Percentiles rank a stretch among this genome's conserved stretches.
phyloP scores from a whole-genome alignment of 306 rosid species.

The Elaeagnus macrophylla region DNA sequence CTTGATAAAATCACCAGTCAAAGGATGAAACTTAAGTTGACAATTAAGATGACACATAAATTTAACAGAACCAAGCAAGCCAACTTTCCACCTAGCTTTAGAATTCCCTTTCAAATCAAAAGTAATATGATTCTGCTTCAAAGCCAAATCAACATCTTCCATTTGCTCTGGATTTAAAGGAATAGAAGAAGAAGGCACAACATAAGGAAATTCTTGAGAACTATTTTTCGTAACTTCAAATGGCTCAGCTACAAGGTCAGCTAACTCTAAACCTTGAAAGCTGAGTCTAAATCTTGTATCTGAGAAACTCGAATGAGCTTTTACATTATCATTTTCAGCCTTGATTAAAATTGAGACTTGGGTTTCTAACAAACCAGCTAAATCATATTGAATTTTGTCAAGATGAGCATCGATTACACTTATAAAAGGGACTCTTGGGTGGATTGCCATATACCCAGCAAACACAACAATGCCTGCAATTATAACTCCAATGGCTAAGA shows the following conservation, averaged over 20 bases:
- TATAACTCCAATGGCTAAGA: constrained; percentile 45
- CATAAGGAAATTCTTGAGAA: constrained; percentile 27
- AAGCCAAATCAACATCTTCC: constrained; percentile 30
- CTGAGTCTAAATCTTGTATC: constrained; percentile 37
- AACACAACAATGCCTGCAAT: constrained; percentile 44
- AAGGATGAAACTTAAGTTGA: constrained; percentile 45
- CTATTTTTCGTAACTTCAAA: constrained; percentile 49
- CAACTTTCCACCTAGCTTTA: constrained; percentile 54
- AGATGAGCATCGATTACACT: constrained; percentile 44
- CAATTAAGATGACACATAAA: constrained; percentile 51
- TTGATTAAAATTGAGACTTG: constrained; percentile 32
- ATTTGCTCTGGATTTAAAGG: constrained; percentile 45
- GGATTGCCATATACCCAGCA: constrained; percentile 50
- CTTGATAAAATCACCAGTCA: constrained; percentile 43
- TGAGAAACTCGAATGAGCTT: constrained; percentile 64
- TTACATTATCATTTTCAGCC: constrained; percentile 65
- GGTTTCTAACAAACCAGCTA: constrained; percentile 45
- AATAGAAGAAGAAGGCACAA: constrained; percentile 33
- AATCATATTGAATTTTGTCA: constrained; percentile 28
- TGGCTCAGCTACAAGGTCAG: constrained; percentile 26
- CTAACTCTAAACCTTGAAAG: constrained; percentile 41
- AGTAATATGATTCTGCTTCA: constrained; percentile 36
- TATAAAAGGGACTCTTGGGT: constrained; percentile 63
- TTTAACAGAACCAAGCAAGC: constrained; percentile 50
- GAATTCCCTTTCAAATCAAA: constrained; percentile 50